A percentile compares a stretch with the other conserved stretches of the same genome.
phyloP scores from a whole-genome alignment of 768 basidiomycete genomes.

The Lentinus tigrinus region DNA sequence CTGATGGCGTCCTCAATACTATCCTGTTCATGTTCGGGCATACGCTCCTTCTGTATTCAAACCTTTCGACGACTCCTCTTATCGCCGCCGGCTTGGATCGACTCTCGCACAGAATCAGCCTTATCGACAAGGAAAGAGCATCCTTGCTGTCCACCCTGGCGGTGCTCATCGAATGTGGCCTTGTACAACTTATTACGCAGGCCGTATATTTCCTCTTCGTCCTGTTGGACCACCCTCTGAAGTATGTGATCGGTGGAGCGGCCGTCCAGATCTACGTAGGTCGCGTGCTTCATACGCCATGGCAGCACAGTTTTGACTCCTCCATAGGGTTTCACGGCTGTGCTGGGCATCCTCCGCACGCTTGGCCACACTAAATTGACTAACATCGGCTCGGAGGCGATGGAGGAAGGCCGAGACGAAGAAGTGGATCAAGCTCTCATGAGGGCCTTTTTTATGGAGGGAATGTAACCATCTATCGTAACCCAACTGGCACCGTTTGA shows the following conservation, averaged over 20 bases:
- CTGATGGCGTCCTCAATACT: background rate
- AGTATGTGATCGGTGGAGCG: constrained; percentile 33
- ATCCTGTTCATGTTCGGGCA: background rate
- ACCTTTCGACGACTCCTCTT: too few relatives aligned
- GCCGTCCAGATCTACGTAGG: constrained; percentile 43
- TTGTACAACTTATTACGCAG: constrained; percentile 38
- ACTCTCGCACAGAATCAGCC: background rate
- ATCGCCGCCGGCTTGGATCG: background rate
- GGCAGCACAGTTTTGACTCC: background rate
- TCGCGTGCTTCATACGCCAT: background rate
- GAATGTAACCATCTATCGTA: too few relatives aligned
- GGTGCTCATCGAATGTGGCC: constrained; percentile 40
- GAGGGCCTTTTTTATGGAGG: too few relatives aligned
- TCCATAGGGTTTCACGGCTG: background rate
- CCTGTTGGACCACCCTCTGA: constrained; percentile 31
- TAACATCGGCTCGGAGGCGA: too few relatives aligned
- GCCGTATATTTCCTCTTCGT: constrained; percentile 39
- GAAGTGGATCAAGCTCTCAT: too few relatives aligned
- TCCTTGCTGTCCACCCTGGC: constrained; percentile 23
- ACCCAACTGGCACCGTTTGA: too few relatives aligned
- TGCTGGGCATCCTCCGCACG: background rate
- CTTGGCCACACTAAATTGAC: too few relatives aligned
- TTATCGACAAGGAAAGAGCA: background rate
- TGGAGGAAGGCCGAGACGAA: too few relatives aligned
- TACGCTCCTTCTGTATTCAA: too few relatives aligned